Evolutionary conservation across 2,329 filamentous ascomycete genomes (phyloP).

Genomic region (Hirsutella rhossiliensis): DNA sequence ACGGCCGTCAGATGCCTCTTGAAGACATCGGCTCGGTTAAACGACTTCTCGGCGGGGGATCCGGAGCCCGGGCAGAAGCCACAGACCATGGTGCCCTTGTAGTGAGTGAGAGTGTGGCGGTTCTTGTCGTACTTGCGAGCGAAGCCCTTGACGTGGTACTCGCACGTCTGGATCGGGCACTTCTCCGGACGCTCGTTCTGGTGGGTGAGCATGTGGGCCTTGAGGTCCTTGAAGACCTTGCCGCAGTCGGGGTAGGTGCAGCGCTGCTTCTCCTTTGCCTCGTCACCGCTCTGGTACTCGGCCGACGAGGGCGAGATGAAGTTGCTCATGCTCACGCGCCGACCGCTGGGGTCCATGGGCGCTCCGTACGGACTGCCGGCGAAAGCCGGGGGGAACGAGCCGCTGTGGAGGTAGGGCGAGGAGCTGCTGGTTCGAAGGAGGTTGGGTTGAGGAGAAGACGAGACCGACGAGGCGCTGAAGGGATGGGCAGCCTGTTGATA

Average conservation of each 20-base stretch:
- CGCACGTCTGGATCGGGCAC: slow-evolving; percentile 83
- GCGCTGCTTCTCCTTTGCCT: slow-evolving; percentile 55
- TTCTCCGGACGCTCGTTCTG: slow-evolving; percentile 86
- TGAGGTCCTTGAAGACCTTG: slow-evolving; percentile 78
- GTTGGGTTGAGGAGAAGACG: slow-evolving; percentile 35
- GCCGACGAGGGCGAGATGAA: slow-evolving; percentile 50
- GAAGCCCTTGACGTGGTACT: slow-evolving; percentile 87
- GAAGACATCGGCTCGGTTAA: slow-evolving; percentile 92
- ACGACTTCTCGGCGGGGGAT: slow-evolving; percentile 83
- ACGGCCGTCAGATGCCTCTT: slow-evolving; percentile 86
- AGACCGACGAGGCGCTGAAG: slow-evolving; percentile 49
- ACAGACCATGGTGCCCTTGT: slow-evolving; percentile 96
- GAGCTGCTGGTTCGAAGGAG: slow-evolving; percentile 41
- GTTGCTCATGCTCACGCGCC: slow-evolving; percentile 57
- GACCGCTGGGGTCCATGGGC: slow-evolving; percentile 31
- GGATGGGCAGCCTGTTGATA: slow-evolving; percentile 33
- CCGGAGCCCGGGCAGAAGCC: slow-evolving; percentile 87
- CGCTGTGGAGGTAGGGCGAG: slow-evolving; percentile 54
- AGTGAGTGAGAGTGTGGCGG: slow-evolving; percentile 84
- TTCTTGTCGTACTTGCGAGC: slow-evolving; percentile 96
- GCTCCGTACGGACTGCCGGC: slow-evolving; percentile 42
- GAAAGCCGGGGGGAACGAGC: slow-evolving; percentile 38
- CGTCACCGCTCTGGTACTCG: slow-evolving; percentile 49
- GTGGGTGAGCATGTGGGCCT: slow-evolving; percentile 91
- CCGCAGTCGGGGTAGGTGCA: slow-evolving; percentile 80